Evolutionary conservation across 768 basidiomycete species (phyloP).

Genomic region (Collybia sp.): DNA sequence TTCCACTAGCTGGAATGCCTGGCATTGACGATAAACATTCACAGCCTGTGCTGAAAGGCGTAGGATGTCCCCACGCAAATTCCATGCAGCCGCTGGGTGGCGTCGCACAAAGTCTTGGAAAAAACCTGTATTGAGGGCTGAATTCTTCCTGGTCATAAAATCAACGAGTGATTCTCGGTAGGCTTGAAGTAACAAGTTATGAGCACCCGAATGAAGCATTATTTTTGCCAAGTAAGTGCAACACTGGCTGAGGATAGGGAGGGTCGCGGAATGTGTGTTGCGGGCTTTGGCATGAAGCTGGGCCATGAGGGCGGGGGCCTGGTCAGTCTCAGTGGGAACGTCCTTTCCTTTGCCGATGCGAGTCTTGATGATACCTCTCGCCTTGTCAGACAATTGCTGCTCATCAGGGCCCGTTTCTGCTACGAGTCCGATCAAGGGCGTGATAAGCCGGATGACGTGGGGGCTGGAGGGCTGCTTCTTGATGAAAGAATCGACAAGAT

Average conservation of each 20-base stretch:
- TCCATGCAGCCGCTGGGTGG: slow-evolving; percentile 62
- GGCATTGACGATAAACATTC: slow-evolving; percentile 73
- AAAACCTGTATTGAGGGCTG: slow-evolving; percentile 65
- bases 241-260: slow-evolving; percentile 64
- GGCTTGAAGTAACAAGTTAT: slow-evolving; percentile 39
- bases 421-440: slow-evolving; percentile 76
- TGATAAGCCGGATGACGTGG: slow-evolving; percentile 58
- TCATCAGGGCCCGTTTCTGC: slow-evolving; percentile 69
- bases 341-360: slow-evolving; percentile 77
- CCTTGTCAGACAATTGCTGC: slow-evolving; percentile 85
- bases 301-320: slow-evolving; percentile 42
- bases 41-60: slow-evolving; percentile 52
- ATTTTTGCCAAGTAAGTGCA: slow-evolving; percentile 66
- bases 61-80: slow-evolving; percentile 54
- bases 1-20: slow-evolving; percentile 71
- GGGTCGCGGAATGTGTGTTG: slow-evolving; percentile 56
- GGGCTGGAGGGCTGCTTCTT: slow-evolving; percentile 76
- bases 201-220: slow-evolving; percentile 33
- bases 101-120: slow-evolving; percentile 76
- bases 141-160: slow-evolving; percentile 78
- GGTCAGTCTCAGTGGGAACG: slow-evolving; percentile 41
- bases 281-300: slow-evolving; percentile 72
- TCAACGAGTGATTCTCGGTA: slow-evolving; percentile 70
- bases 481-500: slow-evolving; percentile 85
- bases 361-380: slow-evolving; percentile 69